Conservation (phyloP, 2,329 filamentous ascomycete genomes). For the Pseudogymnoascus sp. region DNA sequence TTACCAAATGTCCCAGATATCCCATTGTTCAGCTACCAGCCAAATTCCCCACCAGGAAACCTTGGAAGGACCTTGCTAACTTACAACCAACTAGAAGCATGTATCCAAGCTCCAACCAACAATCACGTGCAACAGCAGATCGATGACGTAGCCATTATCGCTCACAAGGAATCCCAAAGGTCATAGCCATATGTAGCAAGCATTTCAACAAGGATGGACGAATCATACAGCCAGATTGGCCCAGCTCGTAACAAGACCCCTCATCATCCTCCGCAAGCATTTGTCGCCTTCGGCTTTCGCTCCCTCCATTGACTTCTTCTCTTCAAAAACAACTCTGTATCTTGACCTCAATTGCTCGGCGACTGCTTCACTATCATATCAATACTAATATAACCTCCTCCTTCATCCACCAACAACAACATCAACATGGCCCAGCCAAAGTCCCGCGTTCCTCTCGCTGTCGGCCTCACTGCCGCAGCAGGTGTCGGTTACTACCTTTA, state of each 20-base stretch:
- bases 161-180: background rate
- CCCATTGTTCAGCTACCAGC: background rate
- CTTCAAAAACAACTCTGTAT: constrained; percentile 6
- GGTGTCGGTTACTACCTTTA: constrained; percentile 88
- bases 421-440: constrained; percentile 28
- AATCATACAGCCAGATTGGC: background rate
- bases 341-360: background rate
- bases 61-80: constrained; percentile 6
- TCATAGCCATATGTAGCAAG: background rate
- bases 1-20: background rate
- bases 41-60: background rate
- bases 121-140: background rate
- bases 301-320: constrained; percentile 1
- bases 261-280: constrained; percentile 2
- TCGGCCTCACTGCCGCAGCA: constrained; percentile 56
- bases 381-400: constrained; percentile 8
- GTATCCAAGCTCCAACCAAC: background rate
- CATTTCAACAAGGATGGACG: background rate
- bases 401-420: background rate
- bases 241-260: constrained; percentile 1
- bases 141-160: background rate
- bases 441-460: constrained; percentile 32
- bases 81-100: background rate
- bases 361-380: background rate
- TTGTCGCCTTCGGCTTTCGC: background rate